phyloP scores from a whole-genome alignment of 257 asterid genomes.

The Solanum sitiens region DNA sequence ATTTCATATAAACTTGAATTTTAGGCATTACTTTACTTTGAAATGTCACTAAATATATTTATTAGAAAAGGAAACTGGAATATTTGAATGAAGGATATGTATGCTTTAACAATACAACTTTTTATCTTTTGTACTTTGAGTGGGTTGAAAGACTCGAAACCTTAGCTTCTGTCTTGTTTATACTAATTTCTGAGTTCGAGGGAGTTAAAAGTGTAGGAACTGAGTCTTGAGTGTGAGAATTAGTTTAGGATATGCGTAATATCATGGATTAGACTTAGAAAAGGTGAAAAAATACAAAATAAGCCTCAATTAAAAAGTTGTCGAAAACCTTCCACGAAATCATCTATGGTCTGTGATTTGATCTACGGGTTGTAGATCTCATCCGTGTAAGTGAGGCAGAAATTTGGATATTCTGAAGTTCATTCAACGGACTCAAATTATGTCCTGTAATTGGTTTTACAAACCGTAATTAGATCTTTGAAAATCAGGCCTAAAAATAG shows the following conservation, averaged over 20 bases:
- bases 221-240: too few species aligned
- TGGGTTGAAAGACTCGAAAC: background rate
- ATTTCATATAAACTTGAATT: background rate
- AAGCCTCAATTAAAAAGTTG: background rate
- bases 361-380: background rate
- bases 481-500: background rate
- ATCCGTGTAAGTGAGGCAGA: too few species aligned
- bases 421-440: too few species aligned
- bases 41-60: background rate
- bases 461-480: background rate
- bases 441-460: background rate
- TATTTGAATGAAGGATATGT: background rate
- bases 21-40: background rate
- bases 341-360: background rate
- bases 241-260: background rate
- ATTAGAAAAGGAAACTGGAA: background rate
- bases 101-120: background rate
- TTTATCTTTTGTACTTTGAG: background rate
- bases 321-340: background rate
- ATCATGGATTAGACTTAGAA: background rate
- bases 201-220: background rate
- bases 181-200: background rate
- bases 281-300: too few species aligned
- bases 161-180: background rate
- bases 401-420: too few species aligned